Conservation (phyloP, 331 rosid genomes). For the Acacia concinna region DNA sequence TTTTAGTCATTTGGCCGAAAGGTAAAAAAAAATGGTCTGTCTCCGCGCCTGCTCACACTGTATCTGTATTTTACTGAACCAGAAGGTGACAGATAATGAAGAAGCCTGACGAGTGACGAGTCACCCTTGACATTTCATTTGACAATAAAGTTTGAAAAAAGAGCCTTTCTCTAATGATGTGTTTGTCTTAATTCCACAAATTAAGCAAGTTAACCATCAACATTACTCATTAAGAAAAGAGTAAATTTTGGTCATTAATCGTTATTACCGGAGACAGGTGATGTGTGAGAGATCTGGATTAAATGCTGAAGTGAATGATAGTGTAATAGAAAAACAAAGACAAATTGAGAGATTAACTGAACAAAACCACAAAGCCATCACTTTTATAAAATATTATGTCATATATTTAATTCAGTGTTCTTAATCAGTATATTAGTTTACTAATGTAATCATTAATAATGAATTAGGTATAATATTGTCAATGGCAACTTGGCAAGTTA, state of each 20-base stretch:
- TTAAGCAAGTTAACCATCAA: slow-evolving; percentile 38
- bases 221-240: background rate
- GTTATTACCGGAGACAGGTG: slow-evolving; percentile 31
- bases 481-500: background rate
- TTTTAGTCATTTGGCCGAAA: background rate
- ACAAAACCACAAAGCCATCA: slow-evolving; percentile 22
- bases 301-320: slow-evolving; percentile 28
- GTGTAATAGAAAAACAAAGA: slow-evolving; percentile 6
- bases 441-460: background rate
- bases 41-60: background rate
- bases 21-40: slow-evolving; percentile 45
- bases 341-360: slow-evolving; percentile 42
- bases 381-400: slow-evolving; percentile 19
- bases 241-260: background rate
- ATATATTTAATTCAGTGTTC: too few relatives aligned
- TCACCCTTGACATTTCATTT: background rate
- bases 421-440: too few relatives aligned
- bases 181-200: background rate
- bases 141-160: background rate
- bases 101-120: slow-evolving; percentile 19
- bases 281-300: slow-evolving; percentile 37
- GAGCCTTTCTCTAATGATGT: background rate
- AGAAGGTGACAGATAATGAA: slow-evolving; percentile 51
- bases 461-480: background rate
- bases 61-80: slow-evolving; percentile 13